Evolutionary conservation across 495 filamentous ascomycete genomes (phyloP).

Genomic region (Hypoxylon subgilvum): DNA sequence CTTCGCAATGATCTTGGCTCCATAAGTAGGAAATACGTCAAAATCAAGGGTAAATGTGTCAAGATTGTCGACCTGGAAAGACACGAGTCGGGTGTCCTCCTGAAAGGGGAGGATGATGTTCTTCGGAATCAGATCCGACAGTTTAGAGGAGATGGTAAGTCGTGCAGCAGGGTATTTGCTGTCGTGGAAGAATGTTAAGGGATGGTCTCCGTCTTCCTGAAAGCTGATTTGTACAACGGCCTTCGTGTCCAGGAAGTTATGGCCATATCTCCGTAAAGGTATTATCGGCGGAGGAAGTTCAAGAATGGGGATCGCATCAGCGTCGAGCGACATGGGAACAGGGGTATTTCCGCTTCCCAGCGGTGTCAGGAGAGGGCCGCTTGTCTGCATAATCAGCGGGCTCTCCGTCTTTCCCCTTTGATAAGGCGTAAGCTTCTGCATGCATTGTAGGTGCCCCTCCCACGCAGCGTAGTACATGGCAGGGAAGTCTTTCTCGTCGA

Average conservation of each 20-base stretch:
- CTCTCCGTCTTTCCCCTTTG: conserved; percentile 44
- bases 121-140: conserved; percentile 92
- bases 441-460: conserved; percentile 96
- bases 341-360: conserved; percentile 58
- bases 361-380: conserved; percentile 39
- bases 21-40: conserved; percentile 96
- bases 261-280: conserved; percentile 88
- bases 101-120: conserved; percentile 95
- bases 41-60: conserved; percentile 95
- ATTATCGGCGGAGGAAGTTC: conserved; percentile 95
- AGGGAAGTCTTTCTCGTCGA: conserved; percentile 90
- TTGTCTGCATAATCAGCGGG: conserved; percentile 40
- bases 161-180: conserved; percentile 94
- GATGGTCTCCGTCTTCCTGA: conserved; percentile 69
- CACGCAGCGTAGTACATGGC: conserved; percentile 99
- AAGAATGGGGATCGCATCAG: conserved; percentile 88
- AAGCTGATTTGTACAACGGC: conserved; percentile 92
- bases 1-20: conserved; percentile 94
- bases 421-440: conserved; percentile 77
- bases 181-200: conserved; percentile 89
- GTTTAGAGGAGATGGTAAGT: conserved; percentile 93
- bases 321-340: conserved; percentile 71
- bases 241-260: conserved; percentile 98
- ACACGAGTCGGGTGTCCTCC: conserved; percentile 88
- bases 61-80: conserved; percentile 93